Conservation (phyloP, 2,329 filamentous ascomycete species). For the Exophiala xenobiotica region DNA sequence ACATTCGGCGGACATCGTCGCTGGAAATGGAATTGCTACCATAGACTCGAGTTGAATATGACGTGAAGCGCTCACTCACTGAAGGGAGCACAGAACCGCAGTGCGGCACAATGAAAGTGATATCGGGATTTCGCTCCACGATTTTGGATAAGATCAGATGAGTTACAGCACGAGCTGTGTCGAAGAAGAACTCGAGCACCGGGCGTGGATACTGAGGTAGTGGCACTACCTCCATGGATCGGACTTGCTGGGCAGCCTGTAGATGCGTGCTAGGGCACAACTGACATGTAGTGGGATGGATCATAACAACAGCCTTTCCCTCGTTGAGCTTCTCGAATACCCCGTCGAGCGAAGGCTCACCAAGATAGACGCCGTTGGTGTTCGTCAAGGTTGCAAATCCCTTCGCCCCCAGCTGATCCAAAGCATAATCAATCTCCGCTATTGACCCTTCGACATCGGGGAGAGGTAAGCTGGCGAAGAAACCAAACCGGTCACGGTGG, state of each 20-base stretch:
- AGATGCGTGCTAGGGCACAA: background rate
- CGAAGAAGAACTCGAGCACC: slow-evolving; percentile 48
- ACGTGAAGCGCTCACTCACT: slow-evolving; percentile 12
- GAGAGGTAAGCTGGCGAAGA: slow-evolving; percentile 54
- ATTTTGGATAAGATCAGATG: slow-evolving; percentile 51
- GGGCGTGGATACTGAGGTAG: slow-evolving; percentile 13
- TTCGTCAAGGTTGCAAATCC: slow-evolving; percentile 55
- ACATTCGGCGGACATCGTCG: slow-evolving; percentile 5
- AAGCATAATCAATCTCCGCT: slow-evolving; percentile 46
- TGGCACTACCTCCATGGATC: slow-evolving; percentile 40
- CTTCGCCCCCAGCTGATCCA: slow-evolving; percentile 43
- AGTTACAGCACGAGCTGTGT: slow-evolving; percentile 49
- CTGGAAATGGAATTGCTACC: background rate
- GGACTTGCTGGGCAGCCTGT: slow-evolving; percentile 42
- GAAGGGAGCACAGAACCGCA: slow-evolving; percentile 44
- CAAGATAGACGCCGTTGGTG: slow-evolving; percentile 52
- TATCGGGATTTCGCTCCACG: slow-evolving; percentile 43
- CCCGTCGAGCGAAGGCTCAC: slow-evolving; percentile 43
- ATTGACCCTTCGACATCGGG: slow-evolving; percentile 50
- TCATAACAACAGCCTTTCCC: slow-evolving; percentile 49
- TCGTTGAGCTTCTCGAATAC: slow-evolving; percentile 50
- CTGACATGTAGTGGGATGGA: slow-evolving; percentile 49
- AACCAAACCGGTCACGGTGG: slow-evolving; percentile 43
- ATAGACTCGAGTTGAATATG: background rate
- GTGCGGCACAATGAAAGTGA: slow-evolving; percentile 51